phyloP scores from a whole-genome alignment of 2,329 filamentous ascomycete species.

The Colletotrichum tabaci region DNA sequence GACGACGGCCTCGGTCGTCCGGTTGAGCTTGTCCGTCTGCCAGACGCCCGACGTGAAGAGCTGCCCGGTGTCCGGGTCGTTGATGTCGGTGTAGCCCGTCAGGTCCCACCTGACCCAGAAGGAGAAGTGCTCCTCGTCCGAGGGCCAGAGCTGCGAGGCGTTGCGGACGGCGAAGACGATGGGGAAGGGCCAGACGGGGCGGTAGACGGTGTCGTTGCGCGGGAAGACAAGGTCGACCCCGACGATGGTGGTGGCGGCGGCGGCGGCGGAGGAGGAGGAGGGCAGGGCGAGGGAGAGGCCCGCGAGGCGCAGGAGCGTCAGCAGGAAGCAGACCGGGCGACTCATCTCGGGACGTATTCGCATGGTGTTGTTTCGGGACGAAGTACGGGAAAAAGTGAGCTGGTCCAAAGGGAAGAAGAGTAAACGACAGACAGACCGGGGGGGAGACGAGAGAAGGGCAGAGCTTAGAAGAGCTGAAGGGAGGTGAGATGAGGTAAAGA shows the following conservation, averaged over 20 bases:
- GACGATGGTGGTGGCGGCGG: neutral
- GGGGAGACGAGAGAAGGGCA: too few relatives aligned
- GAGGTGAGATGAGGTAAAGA: neutral
- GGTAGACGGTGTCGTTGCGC: slow-evolving; percentile 11
- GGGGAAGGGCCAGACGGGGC: slow-evolving; percentile 21
- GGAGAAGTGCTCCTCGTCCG: neutral
- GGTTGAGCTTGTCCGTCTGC: neutral
- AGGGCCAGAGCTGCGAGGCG: slow-evolving; percentile 7
- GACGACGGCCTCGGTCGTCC: neutral
- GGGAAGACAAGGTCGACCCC: slow-evolving; percentile 22
- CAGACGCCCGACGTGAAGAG: slow-evolving; percentile 13
- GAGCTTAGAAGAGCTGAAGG: neutral
- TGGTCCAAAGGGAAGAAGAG: too few relatives aligned
- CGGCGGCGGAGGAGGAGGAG: too few relatives aligned
- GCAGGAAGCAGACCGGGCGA: neutral
- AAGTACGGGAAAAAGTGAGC: neutral
- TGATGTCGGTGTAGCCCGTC: slow-evolving; percentile 8
- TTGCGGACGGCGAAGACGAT: slow-evolving; percentile 23
- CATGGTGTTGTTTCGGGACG: neutral
- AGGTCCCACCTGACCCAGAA: slow-evolving; percentile 24
- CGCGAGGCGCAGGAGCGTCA: neutral
- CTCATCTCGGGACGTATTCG: neutral
- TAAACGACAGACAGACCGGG: neutral
- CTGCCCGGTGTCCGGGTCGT: neutral
- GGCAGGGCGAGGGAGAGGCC: neutral